Evolutionary conservation across 2,329 filamentous ascomycete species (phyloP).

Genomic region (Mollisia scopiformis): DNA sequence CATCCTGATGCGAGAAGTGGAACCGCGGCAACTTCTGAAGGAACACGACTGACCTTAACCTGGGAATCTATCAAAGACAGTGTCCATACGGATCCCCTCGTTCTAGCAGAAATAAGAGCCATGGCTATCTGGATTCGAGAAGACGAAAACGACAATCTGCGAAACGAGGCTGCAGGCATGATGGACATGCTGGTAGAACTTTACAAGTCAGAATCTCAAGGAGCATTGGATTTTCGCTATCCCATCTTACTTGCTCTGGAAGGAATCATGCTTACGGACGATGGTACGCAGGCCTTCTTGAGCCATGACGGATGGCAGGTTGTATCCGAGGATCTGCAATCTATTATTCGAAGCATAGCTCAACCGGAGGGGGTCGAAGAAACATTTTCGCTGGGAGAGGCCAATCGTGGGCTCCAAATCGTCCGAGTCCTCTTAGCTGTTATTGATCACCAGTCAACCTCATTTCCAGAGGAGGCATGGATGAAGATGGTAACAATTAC

Average conservation of each 20-base stretch:
- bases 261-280: slow-evolving; percentile 54
- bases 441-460: slow-evolving; percentile 49
- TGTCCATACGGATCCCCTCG: slow-evolving; percentile 56
- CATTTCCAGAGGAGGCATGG: slow-evolving; percentile 54
- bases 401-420: slow-evolving; percentile 56
- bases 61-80: slow-evolving; percentile 59
- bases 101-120: slow-evolving; percentile 59
- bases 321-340: slow-evolving; percentile 52
- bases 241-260: slow-evolving; percentile 63
- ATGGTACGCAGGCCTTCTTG: slow-evolving; percentile 43
- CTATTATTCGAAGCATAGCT: slow-evolving; percentile 42
- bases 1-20: slow-evolving; percentile 57
- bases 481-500: slow-evolving; percentile 56
- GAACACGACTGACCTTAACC: slow-evolving; percentile 50
- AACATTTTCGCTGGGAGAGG: slow-evolving; percentile 36
- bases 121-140: slow-evolving; percentile 71
- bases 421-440: slow-evolving; percentile 57
- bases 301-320: slow-evolving; percentile 56
- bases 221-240: slow-evolving; percentile 54
- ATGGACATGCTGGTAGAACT: slow-evolving; percentile 67
- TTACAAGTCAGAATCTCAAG: slow-evolving; percentile 45
- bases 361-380: neutral
- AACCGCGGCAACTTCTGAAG: slow-evolving; percentile 47
- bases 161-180: slow-evolving; percentile 53
- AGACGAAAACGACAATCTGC: slow-evolving; percentile 63